Evolutionary conservation across 202 grass and related monocot genomes (phyloP).

Genomic region (Cymbopogon flexuosus): DNA sequence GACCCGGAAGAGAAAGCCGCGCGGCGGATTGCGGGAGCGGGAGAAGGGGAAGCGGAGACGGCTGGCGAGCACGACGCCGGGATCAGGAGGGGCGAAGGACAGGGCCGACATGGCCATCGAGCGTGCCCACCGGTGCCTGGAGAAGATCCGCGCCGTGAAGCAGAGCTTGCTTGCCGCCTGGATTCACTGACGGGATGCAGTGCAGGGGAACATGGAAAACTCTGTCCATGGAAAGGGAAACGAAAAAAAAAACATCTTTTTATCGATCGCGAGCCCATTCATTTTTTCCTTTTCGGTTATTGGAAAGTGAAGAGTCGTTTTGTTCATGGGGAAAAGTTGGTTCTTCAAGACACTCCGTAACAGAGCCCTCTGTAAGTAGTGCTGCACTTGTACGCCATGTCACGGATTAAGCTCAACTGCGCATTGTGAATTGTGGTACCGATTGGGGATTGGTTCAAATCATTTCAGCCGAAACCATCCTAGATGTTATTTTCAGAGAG

Average conservation of each 20-base stretch:
- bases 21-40: background rate
- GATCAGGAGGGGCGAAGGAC: background rate
- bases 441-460: background rate
- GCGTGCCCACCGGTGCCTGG: slow-evolving; percentile 35
- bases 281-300: background rate
- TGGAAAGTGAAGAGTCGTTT: background rate
- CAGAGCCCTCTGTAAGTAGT: background rate
- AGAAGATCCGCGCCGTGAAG: slow-evolving; percentile 44
- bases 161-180: slow-evolving; percentile 21
- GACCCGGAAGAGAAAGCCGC: slow-evolving; percentile 31
- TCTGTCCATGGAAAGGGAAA: background rate
- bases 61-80: background rate
- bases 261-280: background rate
- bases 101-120: slow-evolving; percentile 43
- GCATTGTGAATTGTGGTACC: background rate
- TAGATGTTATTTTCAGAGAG: background rate
- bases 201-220: no score
- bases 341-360: background rate
- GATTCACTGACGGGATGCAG: slow-evolving; percentile 14
- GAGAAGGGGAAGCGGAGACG: slow-evolving; percentile 23
- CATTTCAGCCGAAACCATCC: background rate
- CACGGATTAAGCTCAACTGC: background rate
- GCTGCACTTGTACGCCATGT: background rate
- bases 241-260: background rate
- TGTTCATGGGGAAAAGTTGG: background rate